Conservation (phyloP, 768 basidiomycete genomes). For the Dacryopinax spathularia region DNA sequence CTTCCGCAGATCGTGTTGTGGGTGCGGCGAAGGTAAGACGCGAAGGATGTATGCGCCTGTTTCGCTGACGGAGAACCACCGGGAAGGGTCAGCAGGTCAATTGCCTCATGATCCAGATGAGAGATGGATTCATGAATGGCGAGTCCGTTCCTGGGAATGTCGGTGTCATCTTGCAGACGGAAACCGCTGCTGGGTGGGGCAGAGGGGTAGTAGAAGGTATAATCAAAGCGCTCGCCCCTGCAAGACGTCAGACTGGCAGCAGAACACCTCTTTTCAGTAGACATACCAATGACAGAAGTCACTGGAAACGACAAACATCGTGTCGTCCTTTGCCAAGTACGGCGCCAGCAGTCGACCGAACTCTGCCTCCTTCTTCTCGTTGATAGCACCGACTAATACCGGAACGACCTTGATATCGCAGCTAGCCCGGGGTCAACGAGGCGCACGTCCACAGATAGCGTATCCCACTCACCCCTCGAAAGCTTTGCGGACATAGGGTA, state of each 20-base stretch:
- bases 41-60: constrained; percentile 47
- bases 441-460: background rate
- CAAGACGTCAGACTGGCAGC: background rate
- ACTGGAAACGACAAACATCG: constrained; percentile 79
- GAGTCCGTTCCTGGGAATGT: constrained; percentile 17
- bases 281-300: constrained; percentile 96
- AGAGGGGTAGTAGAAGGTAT: constrained; percentile 69
- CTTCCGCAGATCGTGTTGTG: constrained; percentile 96
- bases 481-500: constrained; percentile 75
- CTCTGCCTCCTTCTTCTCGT: constrained; percentile 39
- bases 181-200: constrained; percentile 33
- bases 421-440: constrained; percentile 25
- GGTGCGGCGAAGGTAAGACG: constrained; percentile 52
- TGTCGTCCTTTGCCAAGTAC: constrained; percentile 62
- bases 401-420: constrained; percentile 73
- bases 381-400: constrained; percentile 73
- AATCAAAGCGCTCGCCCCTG: constrained; percentile 76
- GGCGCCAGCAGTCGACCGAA: constrained; percentile 66
- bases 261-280: background rate
- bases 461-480: constrained; percentile 51
- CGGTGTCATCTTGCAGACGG: background rate
- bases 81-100: constrained; percentile 52
- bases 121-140: constrained; percentile 76
- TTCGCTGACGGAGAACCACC: constrained; percentile 28
- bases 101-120: constrained; percentile 73